Evolutionary conservation across 148 eudicot species (phyloP), one percentile per base, ranked within the genome.

Genomic region (Euryodendron excelsum): DNA sequence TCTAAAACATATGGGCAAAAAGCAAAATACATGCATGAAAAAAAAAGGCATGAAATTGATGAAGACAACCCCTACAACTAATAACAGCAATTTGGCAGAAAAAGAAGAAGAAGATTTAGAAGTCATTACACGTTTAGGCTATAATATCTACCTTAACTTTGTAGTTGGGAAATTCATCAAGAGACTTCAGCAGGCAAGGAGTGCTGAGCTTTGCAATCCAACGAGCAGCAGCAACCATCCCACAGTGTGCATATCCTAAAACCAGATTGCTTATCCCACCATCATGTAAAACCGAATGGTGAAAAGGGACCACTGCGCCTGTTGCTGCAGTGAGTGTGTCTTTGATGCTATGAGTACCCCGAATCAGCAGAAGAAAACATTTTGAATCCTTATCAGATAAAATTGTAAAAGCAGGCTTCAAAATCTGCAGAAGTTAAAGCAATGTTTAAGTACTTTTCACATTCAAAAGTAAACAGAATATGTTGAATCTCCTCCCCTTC

Each of bases 161-260:
- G 82, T 87, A 91, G 69, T 84, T 90, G 63, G 97, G 97, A 79
- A 86, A 77, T 80, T 90, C 93, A 68, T 76, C 81, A 37, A 91
- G 80, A 82, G 92, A 96, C 86, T 88, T 90, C 48, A 88, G 75
- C 34, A 92, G 88, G 87, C 84, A 87, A 73, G 97, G 97, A 52
- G 85, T 85, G 86, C 94, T 84, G 47, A 94, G 91, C 85, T 91
- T 93, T 37, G 98, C 96, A 65, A 95, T 93, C 97, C 98, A 95
- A 72, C 97, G 92, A 80, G 98, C 98, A 45, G 98, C 98, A 86
- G 98, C 98, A 76, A 95, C 98, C 98, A 94, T 94, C 58, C 98
- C 98, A 79, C 98, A 95, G 76, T 95, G 97, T 60, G 99, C 99
- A 78, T 95, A 95, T 79, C 99, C 99, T 75, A 93, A 83, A 76